Percentiles rank a stretch among this genome's conserved stretches.
phyloP scores from a whole-genome alignment of 371 early-diverging fungal genomes.

The Rhizopus arrhizus region DNA sequence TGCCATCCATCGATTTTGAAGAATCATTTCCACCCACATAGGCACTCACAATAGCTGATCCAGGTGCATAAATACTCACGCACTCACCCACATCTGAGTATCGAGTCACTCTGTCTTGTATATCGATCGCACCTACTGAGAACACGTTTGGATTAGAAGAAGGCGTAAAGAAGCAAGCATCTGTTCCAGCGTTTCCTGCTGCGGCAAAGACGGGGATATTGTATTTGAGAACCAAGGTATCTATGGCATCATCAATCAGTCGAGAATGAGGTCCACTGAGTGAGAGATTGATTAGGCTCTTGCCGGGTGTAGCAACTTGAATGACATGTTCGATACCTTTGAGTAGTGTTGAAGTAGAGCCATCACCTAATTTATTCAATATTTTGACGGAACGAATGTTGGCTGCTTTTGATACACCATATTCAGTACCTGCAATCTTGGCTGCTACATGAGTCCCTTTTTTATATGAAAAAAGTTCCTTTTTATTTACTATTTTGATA shows the following conservation, averaged over 20 bases:
- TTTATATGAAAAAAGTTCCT: constrained; percentile 35
- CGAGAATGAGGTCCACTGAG: constrained; percentile 54
- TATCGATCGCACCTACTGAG: constrained; percentile 66
- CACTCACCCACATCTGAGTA: constrained; percentile 62
- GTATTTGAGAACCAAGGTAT: constrained; percentile 47
- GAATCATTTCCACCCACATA: constrained; percentile 41
- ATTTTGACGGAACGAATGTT: constrained; percentile 74
- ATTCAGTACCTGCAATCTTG: constrained; percentile 65
- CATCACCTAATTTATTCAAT: constrained; percentile 54
- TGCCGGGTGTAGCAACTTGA: constrained; percentile 30
- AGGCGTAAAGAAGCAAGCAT: constrained; percentile 75
- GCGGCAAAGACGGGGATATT: constrained; percentile 59
- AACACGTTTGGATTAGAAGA: constrained; percentile 64
- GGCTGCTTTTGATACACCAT: constrained; percentile 79
- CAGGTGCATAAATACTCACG: constrained; percentile 60
- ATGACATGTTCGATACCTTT: constrained; percentile 57
- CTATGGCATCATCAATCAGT: constrained; percentile 38
- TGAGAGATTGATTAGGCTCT: constrained; percentile 58
- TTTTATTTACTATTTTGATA: constrained; percentile 33
- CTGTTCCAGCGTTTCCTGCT: constrained; percentile 70
- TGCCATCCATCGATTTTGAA: constrained; percentile 62
- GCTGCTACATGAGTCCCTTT: constrained; percentile 80
- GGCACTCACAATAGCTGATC: constrained; percentile 47
- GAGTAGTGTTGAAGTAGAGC: constrained; percentile 64
- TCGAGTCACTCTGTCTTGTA: constrained; percentile 45